Conservation (phyloP, 2,329 filamentous ascomycete species). For the Macrophomina tecta region DNA sequence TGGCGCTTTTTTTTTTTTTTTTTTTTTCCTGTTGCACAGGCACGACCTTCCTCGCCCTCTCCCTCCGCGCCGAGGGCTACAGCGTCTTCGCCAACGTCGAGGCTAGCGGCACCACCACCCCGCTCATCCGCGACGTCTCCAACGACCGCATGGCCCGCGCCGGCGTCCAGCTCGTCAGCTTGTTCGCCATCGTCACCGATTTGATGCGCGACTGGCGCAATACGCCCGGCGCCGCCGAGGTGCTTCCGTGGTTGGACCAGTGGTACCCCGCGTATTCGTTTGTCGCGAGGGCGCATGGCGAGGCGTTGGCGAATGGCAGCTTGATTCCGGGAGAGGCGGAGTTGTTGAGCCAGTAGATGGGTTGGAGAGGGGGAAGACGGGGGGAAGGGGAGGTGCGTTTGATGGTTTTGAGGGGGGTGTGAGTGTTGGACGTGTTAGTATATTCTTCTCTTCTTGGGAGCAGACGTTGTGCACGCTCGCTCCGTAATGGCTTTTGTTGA, state of each 20-base stretch:
- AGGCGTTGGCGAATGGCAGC: slow-evolving; percentile 65
- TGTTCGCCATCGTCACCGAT: slow-evolving; percentile 70
- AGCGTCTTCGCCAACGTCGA: slow-evolving; percentile 76
- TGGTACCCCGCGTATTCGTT: slow-evolving; percentile 70
- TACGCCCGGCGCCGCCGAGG: slow-evolving; percentile 56
- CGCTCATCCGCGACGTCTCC: slow-evolving; percentile 66
- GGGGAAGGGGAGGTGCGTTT: background rate
- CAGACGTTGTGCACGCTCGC: too few species aligned
- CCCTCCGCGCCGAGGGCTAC: slow-evolving; percentile 73
- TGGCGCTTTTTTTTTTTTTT: too few species aligned
- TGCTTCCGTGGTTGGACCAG: slow-evolving; percentile 69
- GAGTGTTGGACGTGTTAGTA: too few species aligned
- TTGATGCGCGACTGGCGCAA: slow-evolving; percentile 74
- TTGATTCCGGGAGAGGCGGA: slow-evolving; percentile 61
- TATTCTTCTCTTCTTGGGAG: too few species aligned
- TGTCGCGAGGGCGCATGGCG: slow-evolving; percentile 66
- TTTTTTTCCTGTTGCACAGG: slow-evolving; percentile 29
- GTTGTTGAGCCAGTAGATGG: background rate
- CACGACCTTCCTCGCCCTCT: slow-evolving; percentile 70
- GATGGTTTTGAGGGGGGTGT: too few species aligned
- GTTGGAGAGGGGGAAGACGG: background rate
- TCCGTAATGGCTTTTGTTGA: too few species aligned
- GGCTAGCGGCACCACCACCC: slow-evolving; percentile 69
- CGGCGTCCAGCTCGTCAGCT: slow-evolving; percentile 67
- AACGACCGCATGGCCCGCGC: slow-evolving; percentile 71